phyloP scores from a whole-genome alignment of 176 grass and related monocot genomes.

The Rhynchospora tenuis region DNA sequence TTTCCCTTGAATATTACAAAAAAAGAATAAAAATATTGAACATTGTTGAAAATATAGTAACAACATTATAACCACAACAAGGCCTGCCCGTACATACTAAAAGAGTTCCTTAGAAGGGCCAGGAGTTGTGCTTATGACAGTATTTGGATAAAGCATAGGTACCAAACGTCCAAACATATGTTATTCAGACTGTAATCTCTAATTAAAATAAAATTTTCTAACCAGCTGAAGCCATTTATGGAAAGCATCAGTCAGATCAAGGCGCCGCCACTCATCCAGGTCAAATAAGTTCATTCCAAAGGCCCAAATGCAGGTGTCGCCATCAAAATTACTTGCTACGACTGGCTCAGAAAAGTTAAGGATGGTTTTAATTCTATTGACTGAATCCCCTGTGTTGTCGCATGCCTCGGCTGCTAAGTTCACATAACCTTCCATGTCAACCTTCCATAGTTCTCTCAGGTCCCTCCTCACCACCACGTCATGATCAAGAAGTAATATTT shows the following conservation, averaged over 20 bases:
- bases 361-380: slow-evolving; percentile 40
- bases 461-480: slow-evolving; percentile 82
- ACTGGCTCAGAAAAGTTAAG: slow-evolving; percentile 63
- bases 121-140: neutral
- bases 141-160: neutral
- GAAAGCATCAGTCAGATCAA: slow-evolving; percentile 39
- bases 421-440: slow-evolving; percentile 64
- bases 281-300: slow-evolving; percentile 89
- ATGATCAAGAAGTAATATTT: slow-evolving; percentile 85
- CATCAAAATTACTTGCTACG: slow-evolving; percentile 42
- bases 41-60: neutral
- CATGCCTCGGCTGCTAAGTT: slow-evolving; percentile 60
- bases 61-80: neutral
- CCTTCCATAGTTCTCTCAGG: slow-evolving; percentile 45
- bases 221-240: slow-evolving; percentile 68
- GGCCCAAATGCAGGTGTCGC: slow-evolving; percentile 57
- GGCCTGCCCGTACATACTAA: neutral
- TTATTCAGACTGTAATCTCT: neutral
- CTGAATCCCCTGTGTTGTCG: slow-evolving; percentile 12
- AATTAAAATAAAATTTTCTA: slow-evolving; percentile 19
- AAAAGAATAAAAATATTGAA: neutral
- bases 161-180: neutral
- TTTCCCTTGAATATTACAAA: slow-evolving; percentile 48
- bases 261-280: slow-evolving; percentile 63
- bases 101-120: neutral